Percentiles rank a stretch among this genome's conserved stretches.
Evolutionary conservation across 2,329 filamentous ascomycete species (phyloP).

Genomic region (Hysterium pulicare): DNA sequence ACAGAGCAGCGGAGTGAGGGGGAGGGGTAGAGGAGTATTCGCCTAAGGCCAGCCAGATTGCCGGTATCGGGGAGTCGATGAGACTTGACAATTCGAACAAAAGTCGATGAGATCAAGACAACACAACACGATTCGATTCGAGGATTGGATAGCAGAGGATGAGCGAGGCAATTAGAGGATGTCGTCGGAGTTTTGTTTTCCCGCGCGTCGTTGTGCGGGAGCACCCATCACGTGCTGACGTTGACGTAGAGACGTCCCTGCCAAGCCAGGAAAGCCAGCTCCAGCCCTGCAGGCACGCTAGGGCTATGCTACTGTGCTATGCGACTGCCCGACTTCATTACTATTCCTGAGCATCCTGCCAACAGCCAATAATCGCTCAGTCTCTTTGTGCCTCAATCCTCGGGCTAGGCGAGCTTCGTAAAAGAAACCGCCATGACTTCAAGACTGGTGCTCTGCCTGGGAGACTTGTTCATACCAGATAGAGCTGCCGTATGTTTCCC

Average conservation of each 20-base stretch:
- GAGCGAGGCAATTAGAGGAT: too few relatives aligned
- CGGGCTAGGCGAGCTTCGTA: not conserved
- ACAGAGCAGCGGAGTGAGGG: conserved; percentile 10
- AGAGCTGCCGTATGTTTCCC: conserved; percentile 36
- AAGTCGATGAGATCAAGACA: too few relatives aligned
- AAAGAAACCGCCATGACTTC: conserved; percentile 35
- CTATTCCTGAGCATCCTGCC: not conserved
- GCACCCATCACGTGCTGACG: not conserved
- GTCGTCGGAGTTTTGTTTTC: too few relatives aligned
- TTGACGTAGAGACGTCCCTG: not conserved
- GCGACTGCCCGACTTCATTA: not conserved
- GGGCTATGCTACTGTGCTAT: not conserved
- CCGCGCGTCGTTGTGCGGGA: not conserved
- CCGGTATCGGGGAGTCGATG: conserved; percentile 14
- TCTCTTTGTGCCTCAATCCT: too few relatives aligned
- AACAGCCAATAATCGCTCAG: too few relatives aligned
- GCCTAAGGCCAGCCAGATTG: conserved; percentile 32
- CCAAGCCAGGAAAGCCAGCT: not conserved
- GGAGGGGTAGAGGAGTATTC: conserved; percentile 27
- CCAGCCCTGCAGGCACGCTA: not conserved
- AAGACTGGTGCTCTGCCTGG: conserved; percentile 40
- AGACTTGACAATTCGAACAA: not conserved
- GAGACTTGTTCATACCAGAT: conserved; percentile 44
- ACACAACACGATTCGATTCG: too few relatives aligned
- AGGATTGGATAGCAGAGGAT: too few relatives aligned